These are phyloP conservation scores for Begonia fuchsioides DNA, from an alignment of 306 rosid species.

Conservation along the genomic window DNA sequence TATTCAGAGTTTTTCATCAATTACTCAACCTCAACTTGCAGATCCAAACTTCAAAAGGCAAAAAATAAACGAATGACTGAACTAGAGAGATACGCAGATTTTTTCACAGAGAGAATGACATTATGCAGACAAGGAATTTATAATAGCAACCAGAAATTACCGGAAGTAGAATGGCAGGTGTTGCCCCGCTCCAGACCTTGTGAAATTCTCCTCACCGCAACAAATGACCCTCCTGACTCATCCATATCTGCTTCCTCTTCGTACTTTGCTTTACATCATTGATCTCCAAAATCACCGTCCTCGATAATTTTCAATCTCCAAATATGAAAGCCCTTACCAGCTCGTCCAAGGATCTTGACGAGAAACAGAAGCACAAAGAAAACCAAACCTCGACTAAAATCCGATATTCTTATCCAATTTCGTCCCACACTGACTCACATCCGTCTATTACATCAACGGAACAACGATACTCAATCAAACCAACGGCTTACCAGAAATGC, in stretches of 20 bases:
- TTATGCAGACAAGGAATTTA: neutral
- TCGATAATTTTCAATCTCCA: constrained; percentile 2
- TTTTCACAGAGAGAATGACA: constrained; percentile 3
- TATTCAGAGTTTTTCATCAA: constrained; percentile 15
- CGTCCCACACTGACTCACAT: neutral
- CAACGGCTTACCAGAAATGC: constrained; percentile 3
- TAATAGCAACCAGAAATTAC: constrained; percentile 17
- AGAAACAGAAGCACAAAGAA: constrained; percentile 1
- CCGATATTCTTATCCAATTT: neutral
- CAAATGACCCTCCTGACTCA: constrained; percentile 91
- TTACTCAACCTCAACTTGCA: constrained; percentile 22
- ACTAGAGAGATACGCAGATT: neutral
- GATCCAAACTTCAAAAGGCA: constrained; percentile 22
- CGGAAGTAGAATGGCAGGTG: constrained; percentile 78
- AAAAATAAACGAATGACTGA: constrained; percentile 1
- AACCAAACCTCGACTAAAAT: neutral
- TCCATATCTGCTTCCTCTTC: constrained; percentile 36
- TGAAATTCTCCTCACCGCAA: constrained; percentile 90
- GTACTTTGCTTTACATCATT: constrained; percentile 8
- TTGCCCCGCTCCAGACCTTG: constrained; percentile 83
- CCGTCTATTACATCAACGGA: neutral
- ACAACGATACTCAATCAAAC: neutral
- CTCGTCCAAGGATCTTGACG: neutral
- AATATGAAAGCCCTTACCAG: constrained; percentile 5
- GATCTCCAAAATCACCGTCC: constrained; percentile 6